Evolutionary conservation across 1,284 basidiomycete genomes (phyloP).

Genomic region (Xerocomus amazonicus): DNA sequence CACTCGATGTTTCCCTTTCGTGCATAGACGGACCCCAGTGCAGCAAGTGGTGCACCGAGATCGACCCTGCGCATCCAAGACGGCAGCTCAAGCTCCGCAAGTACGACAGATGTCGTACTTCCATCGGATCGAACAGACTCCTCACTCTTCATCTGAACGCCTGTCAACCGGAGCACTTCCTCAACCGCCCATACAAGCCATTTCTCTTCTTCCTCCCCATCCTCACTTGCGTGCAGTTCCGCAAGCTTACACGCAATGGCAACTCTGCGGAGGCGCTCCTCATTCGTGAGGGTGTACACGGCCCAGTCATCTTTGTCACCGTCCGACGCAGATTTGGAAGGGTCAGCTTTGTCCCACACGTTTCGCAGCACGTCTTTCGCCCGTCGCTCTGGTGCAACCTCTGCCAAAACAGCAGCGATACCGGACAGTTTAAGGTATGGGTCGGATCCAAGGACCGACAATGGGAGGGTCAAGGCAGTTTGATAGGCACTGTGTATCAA

Average conservation of each 20-base stretch:
- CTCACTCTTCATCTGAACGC: conserved; percentile 12
- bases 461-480: conserved; percentile 48
- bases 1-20: conserved; percentile 58
- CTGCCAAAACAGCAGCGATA: conserved; percentile 62
- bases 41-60: conserved; percentile 66
- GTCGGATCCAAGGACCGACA: conserved; percentile 45
- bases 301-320: conserved; percentile 16
- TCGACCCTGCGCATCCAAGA: conserved; percentile 58
- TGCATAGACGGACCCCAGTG: conserved; percentile 62
- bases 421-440: conserved; percentile 70
- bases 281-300: conserved; percentile 33
- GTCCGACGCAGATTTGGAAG: not conserved
- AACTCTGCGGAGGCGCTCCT: conserved; percentile 56
- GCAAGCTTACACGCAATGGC: conserved; percentile 68
- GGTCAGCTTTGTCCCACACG: conserved; percentile 35
- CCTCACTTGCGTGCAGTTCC: conserved; percentile 45
- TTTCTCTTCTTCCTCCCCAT: conserved; percentile 46
- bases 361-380: conserved; percentile 54
- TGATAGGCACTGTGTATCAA: conserved; percentile 55
- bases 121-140: not conserved
- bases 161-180: conserved; percentile 46
- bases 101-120: conserved; percentile 20
- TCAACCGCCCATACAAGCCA: conserved; percentile 65
- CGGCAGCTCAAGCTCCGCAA: conserved; percentile 57
- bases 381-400: conserved; percentile 51